These are phyloP conservation scores for Amoebophrya sp. DNA, from an alignment of 169 alveolate genomes.

Conservation along the genomic window DNA sequence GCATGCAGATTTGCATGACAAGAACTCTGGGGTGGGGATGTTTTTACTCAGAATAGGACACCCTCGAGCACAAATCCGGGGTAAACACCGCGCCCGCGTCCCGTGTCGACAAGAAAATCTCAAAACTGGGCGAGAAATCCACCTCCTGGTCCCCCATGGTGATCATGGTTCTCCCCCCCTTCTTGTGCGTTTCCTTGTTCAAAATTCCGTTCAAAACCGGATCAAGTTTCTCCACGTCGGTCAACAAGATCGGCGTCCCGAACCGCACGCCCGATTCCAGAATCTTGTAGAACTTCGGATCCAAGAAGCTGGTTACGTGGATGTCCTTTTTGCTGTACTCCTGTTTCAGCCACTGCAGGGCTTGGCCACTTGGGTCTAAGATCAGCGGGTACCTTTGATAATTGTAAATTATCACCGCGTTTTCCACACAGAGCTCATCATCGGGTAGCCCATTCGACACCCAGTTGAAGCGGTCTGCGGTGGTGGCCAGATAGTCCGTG, in stretches of 20 bases:
- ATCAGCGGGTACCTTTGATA: slow-evolving; percentile 76
- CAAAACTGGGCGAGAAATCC: slow-evolving; percentile 89
- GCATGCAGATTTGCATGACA: too few species aligned
- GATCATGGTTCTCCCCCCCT: slow-evolving; percentile 90
- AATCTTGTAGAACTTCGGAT: slow-evolving; percentile 68
- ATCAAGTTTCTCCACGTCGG: slow-evolving; percentile 89
- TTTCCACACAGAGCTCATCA: slow-evolving; percentile 92
- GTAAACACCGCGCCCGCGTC: slow-evolving; percentile 89
- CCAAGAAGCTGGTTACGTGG: neutral
- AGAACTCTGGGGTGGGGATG: too few species aligned
- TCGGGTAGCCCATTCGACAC: slow-evolving; percentile 82
- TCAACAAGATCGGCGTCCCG: slow-evolving; percentile 89
- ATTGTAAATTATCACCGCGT: slow-evolving; percentile 82
- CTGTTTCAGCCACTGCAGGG: slow-evolving; percentile 61
- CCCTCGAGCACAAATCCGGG: slow-evolving; percentile 95
- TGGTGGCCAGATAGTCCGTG: slow-evolving; percentile 76
- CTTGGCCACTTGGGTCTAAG: slow-evolving; percentile 93
- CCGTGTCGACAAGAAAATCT: slow-evolving; percentile 87
- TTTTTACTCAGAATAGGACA: too few species aligned
- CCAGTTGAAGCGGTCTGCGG: slow-evolving; percentile 33
- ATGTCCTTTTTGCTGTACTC: neutral
- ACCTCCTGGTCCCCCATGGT: slow-evolving; percentile 94
- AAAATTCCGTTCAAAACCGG: slow-evolving; percentile 76
- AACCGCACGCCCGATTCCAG: slow-evolving; percentile 86
- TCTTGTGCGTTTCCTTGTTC: slow-evolving; percentile 88